Evolutionary conservation across 768 basidiomycete species (phyloP).

Genomic region (Russula griseocarnosa): DNA sequence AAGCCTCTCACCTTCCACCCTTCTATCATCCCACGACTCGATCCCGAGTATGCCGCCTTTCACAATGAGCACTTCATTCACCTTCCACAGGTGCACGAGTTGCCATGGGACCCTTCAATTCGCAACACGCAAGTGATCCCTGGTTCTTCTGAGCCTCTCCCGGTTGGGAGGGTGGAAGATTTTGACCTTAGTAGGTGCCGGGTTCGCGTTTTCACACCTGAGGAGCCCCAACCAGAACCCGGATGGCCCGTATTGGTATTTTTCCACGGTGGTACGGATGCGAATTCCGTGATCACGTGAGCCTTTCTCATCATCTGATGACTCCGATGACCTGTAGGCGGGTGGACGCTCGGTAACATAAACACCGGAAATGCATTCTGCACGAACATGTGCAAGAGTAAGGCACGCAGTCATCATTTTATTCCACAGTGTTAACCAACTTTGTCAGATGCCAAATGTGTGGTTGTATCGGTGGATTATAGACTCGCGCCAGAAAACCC

Average conservation of each 20-base stretch:
- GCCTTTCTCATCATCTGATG: not conserved
- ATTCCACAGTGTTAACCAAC: not conserved
- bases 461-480: conserved; percentile 66
- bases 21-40: conserved; percentile 52
- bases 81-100: conserved; percentile 48
- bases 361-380: conserved; percentile 56
- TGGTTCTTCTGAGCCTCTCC: conserved; percentile 52
- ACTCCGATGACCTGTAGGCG: conserved; percentile 48
- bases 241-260: conserved; percentile 74
- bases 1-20: conserved; percentile 57
- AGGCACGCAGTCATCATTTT: conserved; percentile 15
- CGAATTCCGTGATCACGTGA: not conserved
- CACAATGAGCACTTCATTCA: conserved; percentile 50
- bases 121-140: conserved; percentile 52
- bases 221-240: conserved; percentile 43
- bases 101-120: conserved; percentile 59
- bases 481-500: conserved; percentile 67
- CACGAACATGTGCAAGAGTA: conserved; percentile 57
- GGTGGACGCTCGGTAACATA: conserved; percentile 73
- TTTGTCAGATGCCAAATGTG: conserved; percentile 50
- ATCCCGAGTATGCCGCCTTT: conserved; percentile 63
- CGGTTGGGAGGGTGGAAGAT: conserved; percentile 54
- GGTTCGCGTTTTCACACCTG: conserved; percentile 63
- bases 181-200: conserved; percentile 49
- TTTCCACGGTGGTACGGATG: conserved; percentile 62